These are phyloP conservation scores for Salvia hispanica DNA, from an alignment of 257 asterid genomes.

Conservation along the genomic window DNA sequence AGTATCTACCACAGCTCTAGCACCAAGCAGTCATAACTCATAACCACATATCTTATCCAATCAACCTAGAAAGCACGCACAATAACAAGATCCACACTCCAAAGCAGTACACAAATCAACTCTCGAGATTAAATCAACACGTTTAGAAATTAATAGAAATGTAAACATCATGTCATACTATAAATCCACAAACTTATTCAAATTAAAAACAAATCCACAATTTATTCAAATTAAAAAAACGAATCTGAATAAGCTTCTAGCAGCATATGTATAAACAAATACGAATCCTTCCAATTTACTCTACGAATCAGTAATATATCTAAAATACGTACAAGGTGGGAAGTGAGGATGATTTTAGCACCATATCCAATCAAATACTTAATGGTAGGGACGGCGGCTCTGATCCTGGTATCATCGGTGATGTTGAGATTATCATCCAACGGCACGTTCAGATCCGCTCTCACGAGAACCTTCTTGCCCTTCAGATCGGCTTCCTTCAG, in stretches of 20 bases:
- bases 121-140: conserved; percentile 16
- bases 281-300: not conserved
- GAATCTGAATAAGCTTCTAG: not conserved
- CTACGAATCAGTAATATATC: not conserved
- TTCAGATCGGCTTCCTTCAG: conserved; percentile 79
- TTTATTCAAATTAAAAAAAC: not conserved
- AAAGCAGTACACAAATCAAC: conserved; percentile 5
- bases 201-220: conserved; percentile 2
- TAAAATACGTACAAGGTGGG: conserved; percentile 66
- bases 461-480: conserved; percentile 77
- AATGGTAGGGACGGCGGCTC: conserved; percentile 85
- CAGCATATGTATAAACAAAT: not conserved
- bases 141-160: not conserved
- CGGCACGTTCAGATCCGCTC: conserved; percentile 92
- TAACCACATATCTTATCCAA: not conserved
- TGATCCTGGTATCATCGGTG: conserved; percentile 84
- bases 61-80: conserved; percentile 17
- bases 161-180: not conserved
- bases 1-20: not conserved
- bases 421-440: conserved; percentile 75
- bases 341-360: conserved; percentile 70
- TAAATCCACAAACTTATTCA: not conserved
- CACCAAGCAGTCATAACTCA: not conserved
- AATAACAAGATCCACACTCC: not conserved
- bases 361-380: conserved; percentile 61